Conservation (phyloP, 2,329 filamentous ascomycete species). For the Elsinoe batatas region DNA sequence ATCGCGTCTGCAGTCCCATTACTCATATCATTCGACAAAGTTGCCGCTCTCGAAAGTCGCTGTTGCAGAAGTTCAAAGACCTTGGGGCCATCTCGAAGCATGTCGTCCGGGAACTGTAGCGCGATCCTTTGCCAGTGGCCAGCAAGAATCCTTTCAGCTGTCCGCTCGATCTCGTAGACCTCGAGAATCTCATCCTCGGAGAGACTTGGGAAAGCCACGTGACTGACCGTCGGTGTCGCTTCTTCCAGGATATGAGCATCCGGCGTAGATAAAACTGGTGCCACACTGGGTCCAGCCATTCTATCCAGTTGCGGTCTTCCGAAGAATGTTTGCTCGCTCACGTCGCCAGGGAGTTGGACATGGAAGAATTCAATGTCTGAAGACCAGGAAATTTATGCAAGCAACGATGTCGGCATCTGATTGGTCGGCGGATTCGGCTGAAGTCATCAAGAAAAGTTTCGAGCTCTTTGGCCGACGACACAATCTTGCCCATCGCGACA, state of each 20-base stretch:
- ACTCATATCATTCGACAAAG: slow-evolving; percentile 8
- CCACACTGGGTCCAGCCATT: slow-evolving; percentile 26
- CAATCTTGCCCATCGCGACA: neutral
- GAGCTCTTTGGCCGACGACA: slow-evolving; percentile 13
- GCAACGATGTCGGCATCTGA: neutral
- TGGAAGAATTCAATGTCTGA: too few relatives aligned
- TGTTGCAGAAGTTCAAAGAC: slow-evolving; percentile 59
- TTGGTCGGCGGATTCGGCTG: neutral
- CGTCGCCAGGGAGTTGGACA: too few relatives aligned
- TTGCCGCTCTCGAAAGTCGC: slow-evolving; percentile 30
- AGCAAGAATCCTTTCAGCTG: slow-evolving; percentile 62
- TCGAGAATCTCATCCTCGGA: slow-evolving; percentile 61
- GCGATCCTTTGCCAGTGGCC: slow-evolving; percentile 68
- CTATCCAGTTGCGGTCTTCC: too few relatives aligned
- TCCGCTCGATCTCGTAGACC: slow-evolving; percentile 79
- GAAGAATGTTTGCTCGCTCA: neutral
- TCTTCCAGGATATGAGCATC: slow-evolving; percentile 52
- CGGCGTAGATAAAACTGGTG: slow-evolving; percentile 54
- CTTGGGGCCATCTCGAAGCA: slow-evolving; percentile 76
- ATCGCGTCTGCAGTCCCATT: neutral
- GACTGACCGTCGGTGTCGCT: slow-evolving; percentile 34
- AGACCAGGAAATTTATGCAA: too few relatives aligned
- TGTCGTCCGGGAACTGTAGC: slow-evolving; percentile 90
- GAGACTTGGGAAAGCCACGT: slow-evolving; percentile 28
- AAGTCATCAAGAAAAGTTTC: slow-evolving; percentile 6